Evolutionary conservation across 1,139 yeast genomes (phyloP).

Genomic region (Suhomyces choctaworum): DNA sequence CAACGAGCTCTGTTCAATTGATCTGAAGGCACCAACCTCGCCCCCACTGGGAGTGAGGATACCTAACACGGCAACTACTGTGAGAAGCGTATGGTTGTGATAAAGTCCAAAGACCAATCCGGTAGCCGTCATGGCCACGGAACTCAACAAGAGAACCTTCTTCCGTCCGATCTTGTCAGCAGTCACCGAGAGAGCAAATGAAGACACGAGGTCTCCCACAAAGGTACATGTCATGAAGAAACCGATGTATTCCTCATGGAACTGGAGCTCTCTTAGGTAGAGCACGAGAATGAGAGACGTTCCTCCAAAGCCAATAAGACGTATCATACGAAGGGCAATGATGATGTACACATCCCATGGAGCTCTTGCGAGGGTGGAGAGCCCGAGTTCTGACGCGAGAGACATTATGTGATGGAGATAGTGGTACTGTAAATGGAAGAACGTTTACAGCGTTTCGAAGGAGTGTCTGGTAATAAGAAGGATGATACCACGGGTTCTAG

Average conservation of each 20-base stretch:
- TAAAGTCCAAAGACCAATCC: conserved; percentile 28
- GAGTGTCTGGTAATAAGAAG: background rate
- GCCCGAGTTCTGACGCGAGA: conserved; percentile 25
- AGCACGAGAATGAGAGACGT: conserved; percentile 42
- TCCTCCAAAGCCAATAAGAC: conserved; percentile 44
- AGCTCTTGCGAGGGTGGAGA: conserved; percentile 26
- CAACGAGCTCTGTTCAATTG: conserved; percentile 42
- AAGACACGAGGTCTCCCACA: conserved; percentile 39
- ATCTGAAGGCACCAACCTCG: conserved; percentile 46
- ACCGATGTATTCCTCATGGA: conserved; percentile 36
- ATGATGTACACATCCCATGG: conserved; percentile 34
- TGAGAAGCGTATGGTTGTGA: conserved; percentile 25
- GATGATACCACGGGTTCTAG: no score
- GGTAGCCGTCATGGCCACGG: conserved; percentile 31
- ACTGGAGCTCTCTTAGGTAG: conserved; percentile 33
- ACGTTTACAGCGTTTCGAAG: no score
- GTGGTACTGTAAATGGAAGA: no score
- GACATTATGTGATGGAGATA: conserved; percentile 2
- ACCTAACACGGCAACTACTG: conserved; percentile 32
- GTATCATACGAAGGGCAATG: conserved; percentile 35
- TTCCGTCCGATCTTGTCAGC: conserved; percentile 41
- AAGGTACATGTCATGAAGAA: conserved; percentile 39
- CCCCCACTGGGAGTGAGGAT: conserved; percentile 45
- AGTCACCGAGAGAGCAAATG: conserved; percentile 33
- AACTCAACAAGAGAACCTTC: conserved; percentile 29